Percentiles rank a stretch among this genome's conserved stretches.
phyloP scores from a whole-genome alignment of 371 early-diverging fungal species.

The Mucor velutinosus region DNA sequence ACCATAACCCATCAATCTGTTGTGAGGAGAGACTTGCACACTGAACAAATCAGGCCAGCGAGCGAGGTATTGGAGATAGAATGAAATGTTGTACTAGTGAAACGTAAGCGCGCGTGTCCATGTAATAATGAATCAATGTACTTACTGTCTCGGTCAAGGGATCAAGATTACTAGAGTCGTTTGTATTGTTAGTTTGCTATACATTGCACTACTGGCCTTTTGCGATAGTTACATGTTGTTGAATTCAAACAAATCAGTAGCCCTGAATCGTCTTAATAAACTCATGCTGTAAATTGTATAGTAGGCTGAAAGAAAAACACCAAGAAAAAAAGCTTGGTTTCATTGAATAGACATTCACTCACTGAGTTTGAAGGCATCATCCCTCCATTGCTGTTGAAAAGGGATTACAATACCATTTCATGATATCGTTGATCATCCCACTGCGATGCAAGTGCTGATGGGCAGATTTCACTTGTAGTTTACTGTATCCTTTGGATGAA shows the following conservation, averaged over 20 bases:
- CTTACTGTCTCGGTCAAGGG: conserved; percentile 87
- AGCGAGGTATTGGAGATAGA: conserved; percentile 91
- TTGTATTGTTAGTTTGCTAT: not conserved
- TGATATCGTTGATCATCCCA: not conserved
- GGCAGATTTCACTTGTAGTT: not conserved
- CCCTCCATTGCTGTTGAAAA: too few relatives aligned
- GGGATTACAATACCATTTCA: too few relatives aligned
- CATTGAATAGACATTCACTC: not conserved
- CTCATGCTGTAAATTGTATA: conserved; percentile 30
- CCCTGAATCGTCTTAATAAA: conserved; percentile 57
- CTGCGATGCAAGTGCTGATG: not conserved
- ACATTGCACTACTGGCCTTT: not conserved
- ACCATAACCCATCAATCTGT: conserved; percentile 88
- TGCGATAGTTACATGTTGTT: conserved; percentile 72
- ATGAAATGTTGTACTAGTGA: conserved; percentile 87
- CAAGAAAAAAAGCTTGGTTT: not conserved
- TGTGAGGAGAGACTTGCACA: conserved; percentile 77
- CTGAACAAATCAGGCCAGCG: conserved; percentile 95
- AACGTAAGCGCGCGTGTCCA: not conserved
- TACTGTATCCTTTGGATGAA: not conserved
- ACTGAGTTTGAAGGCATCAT: not conserved
- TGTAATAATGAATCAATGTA: not conserved
- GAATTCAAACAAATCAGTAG: conserved; percentile 88
- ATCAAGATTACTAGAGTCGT: conserved; percentile 73
- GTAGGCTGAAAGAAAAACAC: not conserved